Evolutionary conservation across 495 filamentous ascomycete species (phyloP).

Genomic region (Cryomyces minteri): DNA sequence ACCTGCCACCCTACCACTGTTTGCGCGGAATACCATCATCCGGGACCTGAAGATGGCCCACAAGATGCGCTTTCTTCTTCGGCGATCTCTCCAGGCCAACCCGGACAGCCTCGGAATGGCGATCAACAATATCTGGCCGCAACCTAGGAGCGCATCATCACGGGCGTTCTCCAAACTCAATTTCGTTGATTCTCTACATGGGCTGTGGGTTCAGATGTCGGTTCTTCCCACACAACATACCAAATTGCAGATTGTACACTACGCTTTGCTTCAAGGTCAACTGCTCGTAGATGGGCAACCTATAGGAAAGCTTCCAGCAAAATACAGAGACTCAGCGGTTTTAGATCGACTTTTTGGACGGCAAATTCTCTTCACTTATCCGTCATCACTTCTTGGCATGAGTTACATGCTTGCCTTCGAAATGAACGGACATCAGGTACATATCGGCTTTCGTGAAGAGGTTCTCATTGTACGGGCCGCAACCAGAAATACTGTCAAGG

Average conservation of each 20-base stretch:
- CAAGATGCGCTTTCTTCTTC: conserved; percentile 18
- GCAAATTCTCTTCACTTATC: conserved; percentile 27
- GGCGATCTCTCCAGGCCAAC: conserved; percentile 9
- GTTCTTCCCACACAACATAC: conserved; percentile 7
- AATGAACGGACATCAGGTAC: conserved; percentile 21
- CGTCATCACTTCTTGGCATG: conserved; percentile 28
- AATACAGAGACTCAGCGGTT: conserved; percentile 17
- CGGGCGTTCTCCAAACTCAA: conserved; percentile 6
- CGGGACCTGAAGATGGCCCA: conserved; percentile 28
- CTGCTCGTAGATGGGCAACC: conserved; percentile 30
- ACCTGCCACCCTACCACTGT: conserved; percentile 13
- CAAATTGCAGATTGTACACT: conserved; percentile 18
- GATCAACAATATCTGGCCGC: conserved; percentile 10
- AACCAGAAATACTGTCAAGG: conserved; percentile 6
- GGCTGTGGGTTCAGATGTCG: conserved; percentile 17
- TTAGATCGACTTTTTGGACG: conserved; percentile 30
- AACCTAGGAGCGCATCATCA: conserved; percentile 3
- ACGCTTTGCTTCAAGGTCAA: conserved; percentile 28
- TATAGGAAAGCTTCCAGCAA: conserved; percentile 27
- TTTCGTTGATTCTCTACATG: conserved; percentile 10
- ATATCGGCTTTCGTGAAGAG: conserved; percentile 27
- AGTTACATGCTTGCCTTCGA: conserved; percentile 19
- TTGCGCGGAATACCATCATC: conserved; percentile 21
- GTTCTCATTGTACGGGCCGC: conserved; percentile 22
- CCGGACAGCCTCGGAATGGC: conserved; percentile 13